Conservation (phyloP, 1,284 basidiomycete species). For the Sphaerobolus stellatus region DNA sequence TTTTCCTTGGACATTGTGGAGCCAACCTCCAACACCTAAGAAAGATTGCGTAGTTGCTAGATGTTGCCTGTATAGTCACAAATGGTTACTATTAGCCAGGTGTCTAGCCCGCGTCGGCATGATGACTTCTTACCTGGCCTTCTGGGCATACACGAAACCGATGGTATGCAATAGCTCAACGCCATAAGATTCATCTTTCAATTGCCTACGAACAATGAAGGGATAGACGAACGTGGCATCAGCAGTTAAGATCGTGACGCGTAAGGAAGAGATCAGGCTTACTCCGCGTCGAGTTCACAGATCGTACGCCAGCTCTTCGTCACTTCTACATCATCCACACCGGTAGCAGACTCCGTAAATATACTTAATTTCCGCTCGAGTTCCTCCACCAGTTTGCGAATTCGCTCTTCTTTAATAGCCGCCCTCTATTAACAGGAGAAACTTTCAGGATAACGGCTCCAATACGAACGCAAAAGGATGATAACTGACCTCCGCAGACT, state of each 20-base stretch:
- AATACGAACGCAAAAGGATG: slow-evolving; percentile 7
- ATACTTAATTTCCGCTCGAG: slow-evolving; percentile 87
- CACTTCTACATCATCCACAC: slow-evolving; percentile 66
- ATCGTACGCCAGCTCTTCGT: slow-evolving; percentile 71
- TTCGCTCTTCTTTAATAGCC: slow-evolving; percentile 73
- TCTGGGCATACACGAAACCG: slow-evolving; percentile 86
- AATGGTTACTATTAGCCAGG: not conserved
- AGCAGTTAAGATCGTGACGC: slow-evolving; percentile 1
- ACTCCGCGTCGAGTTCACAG: slow-evolving; percentile 83
- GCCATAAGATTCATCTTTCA: slow-evolving; percentile 91
- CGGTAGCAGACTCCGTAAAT: slow-evolving; percentile 86
- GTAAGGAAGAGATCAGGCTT: slow-evolving; percentile 30
- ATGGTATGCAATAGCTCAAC: slow-evolving; percentile 89
- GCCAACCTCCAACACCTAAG: slow-evolving; percentile 86
- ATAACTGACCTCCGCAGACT: slow-evolving; percentile 62
- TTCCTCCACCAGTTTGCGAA: slow-evolving; percentile 81
- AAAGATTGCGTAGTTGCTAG: slow-evolving; percentile 78
- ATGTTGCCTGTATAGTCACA: slow-evolving; percentile 46
- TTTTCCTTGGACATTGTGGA: slow-evolving; percentile 92
- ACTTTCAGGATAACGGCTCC: not conserved
- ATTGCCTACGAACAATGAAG: slow-evolving; percentile 51
- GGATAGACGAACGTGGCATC: not conserved
- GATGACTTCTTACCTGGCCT: slow-evolving; percentile 51
- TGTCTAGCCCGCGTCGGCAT: not conserved
- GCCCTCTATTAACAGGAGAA: slow-evolving; percentile 65